Evolutionary conservation across 2,329 filamentous ascomycete species (phyloP).

Genomic region (Verruconis gallopava): DNA sequence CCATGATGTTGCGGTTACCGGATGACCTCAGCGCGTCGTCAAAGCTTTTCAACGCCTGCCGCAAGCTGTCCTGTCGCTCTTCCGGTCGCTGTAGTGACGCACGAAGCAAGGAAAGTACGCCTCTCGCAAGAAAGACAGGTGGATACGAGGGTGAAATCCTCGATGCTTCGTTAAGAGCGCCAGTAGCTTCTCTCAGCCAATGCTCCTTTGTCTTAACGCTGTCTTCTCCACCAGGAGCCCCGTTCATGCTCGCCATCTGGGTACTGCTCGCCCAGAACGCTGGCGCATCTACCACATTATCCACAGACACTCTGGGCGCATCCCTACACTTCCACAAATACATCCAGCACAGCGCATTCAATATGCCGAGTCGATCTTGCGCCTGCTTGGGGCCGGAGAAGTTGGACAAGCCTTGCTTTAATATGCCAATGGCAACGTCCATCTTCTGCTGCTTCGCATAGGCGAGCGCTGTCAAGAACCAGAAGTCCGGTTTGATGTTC

Average conservation of each 20-base stretch:
- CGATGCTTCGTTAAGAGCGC: slow-evolving; percentile 86
- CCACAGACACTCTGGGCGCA: slow-evolving; percentile 54
- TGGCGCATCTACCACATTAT: slow-evolving; percentile 13
- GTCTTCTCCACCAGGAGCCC: neutral
- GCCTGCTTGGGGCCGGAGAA: slow-evolving; percentile 50
- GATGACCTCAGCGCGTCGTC: slow-evolving; percentile 85
- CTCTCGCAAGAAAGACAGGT: slow-evolving; percentile 79
- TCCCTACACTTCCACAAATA: slow-evolving; percentile 81
- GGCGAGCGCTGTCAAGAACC: slow-evolving; percentile 94
- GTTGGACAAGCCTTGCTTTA: slow-evolving; percentile 61
- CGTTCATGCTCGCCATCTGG: slow-evolving; percentile 4
- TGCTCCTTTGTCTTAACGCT: slow-evolving; percentile 61
- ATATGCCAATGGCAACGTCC: slow-evolving; percentile 62
- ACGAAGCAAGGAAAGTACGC: slow-evolving; percentile 75
- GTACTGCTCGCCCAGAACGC: slow-evolving; percentile 5
- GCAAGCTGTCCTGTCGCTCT: slow-evolving; percentile 65
- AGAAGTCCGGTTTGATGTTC: slow-evolving; percentile 77
- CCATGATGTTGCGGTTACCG: slow-evolving; percentile 78
- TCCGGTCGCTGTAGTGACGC: slow-evolving; percentile 60
- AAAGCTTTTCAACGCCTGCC: slow-evolving; percentile 81
- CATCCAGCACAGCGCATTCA: slow-evolving; percentile 81
- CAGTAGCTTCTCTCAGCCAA: slow-evolving; percentile 82
- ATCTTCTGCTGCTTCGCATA: slow-evolving; percentile 94
- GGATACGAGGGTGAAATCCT: slow-evolving; percentile 87
- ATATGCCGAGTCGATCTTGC: slow-evolving; percentile 73